phyloP scores from a whole-genome alignment of 164 flowering plant species.

The Nymphaea colorata region DNA sequence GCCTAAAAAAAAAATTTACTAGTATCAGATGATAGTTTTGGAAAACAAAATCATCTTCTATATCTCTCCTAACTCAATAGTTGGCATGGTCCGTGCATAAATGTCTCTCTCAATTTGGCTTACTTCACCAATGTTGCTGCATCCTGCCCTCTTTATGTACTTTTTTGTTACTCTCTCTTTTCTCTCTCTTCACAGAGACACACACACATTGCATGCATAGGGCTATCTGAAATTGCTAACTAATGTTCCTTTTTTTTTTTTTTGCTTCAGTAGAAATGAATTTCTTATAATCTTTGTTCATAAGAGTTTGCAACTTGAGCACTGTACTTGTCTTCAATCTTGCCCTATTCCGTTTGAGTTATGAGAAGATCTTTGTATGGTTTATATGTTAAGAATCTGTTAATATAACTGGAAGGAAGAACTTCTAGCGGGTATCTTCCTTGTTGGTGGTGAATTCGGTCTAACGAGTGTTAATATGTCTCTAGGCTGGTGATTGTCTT shows the following conservation, averaged over 20 bases:
- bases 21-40: no score
- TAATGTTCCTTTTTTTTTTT: neutral
- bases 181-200: no score
- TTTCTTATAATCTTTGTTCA: neutral
- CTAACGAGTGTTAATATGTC: no score
- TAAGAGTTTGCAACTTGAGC: neutral
- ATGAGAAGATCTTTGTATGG: neutral
- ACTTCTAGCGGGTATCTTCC: neutral
- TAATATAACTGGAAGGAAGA: neutral
- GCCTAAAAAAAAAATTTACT: no score
- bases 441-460: neutral
- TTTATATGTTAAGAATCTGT: neutral
- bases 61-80: no score
- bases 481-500: neutral
- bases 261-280: neutral
- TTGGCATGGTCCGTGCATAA: no score
- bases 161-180: no score
- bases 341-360: neutral
- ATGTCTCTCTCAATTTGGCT: no score
- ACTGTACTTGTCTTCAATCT: neutral
- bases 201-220: no score
- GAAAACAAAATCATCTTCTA: no score
- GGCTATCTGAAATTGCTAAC: neutral
- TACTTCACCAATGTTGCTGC: no score
- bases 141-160: no score